These are phyloP conservation scores for Bryopsis sp. DNA, from an alignment of 139 green algal species.

Conservation along the genomic window DNA sequence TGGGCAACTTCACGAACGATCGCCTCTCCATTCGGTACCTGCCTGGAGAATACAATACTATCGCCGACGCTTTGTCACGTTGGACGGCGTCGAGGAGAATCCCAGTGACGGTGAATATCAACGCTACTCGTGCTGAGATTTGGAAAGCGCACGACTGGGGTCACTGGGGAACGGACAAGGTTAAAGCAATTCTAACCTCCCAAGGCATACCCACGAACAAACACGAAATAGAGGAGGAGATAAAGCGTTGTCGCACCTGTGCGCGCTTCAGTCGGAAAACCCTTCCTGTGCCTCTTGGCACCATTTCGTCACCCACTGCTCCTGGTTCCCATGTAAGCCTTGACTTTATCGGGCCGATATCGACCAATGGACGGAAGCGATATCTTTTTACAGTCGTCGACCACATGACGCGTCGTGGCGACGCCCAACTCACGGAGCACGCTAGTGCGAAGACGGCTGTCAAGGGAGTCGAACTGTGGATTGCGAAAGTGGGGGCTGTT, in stretches of 20 bases:
- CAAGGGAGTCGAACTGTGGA: conserved; percentile 2
- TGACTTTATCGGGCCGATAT: conserved; percentile 12
- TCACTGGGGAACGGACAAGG: too few relatives aligned
- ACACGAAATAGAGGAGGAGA: too few relatives aligned
- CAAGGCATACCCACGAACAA: too few relatives aligned
- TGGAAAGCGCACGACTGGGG: too few relatives aligned
- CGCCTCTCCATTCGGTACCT: not conserved
- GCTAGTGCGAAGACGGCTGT: not conserved
- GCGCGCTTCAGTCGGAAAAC: too few relatives aligned
- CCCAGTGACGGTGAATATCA: too few relatives aligned
- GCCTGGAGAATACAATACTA: conserved; percentile 5
- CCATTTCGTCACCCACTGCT: too few relatives aligned
- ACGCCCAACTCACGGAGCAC: not conserved
- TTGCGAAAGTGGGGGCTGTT: not conserved
- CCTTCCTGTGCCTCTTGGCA: too few relatives aligned
- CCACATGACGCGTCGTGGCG: not conserved
- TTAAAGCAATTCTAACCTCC: too few relatives aligned
- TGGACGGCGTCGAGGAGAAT: too few relatives aligned
- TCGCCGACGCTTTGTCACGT: conserved; percentile 4
- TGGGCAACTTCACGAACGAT: not conserved
- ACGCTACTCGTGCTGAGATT: too few relatives aligned
- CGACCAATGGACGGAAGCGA: not conserved
- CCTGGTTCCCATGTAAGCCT: not conserved
- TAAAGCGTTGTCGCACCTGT: too few relatives aligned
- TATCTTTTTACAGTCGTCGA: conserved; percentile 12